phyloP scores from a whole-genome alignment of 2,329 filamentous ascomycete species.

The Gnomoniopsis sp. region DNA sequence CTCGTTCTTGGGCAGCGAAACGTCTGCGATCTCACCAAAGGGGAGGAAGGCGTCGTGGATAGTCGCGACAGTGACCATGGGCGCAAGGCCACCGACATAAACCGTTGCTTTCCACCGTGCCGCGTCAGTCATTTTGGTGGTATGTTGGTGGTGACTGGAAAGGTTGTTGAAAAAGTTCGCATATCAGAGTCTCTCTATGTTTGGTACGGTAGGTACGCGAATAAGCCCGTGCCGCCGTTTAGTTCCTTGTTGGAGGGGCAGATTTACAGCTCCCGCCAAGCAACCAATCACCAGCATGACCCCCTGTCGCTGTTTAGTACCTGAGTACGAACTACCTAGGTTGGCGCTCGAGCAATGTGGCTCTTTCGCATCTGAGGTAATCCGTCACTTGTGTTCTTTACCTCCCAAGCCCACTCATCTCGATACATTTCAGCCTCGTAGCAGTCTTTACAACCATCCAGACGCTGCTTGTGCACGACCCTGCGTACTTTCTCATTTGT shows the following conservation, averaged over 20 bases:
- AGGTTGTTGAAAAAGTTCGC: conserved; percentile 8
- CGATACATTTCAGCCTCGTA: conserved; percentile 1
- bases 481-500: background rate
- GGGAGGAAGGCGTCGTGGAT: conserved; percentile 92
- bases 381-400: background rate
- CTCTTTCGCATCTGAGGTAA: background rate
- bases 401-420: background rate
- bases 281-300: background rate
- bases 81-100: conserved; percentile 85
- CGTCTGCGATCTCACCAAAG: conserved; percentile 91
- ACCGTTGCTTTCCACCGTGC: conserved; percentile 86
- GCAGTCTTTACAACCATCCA: background rate
- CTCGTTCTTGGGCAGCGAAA: conserved; percentile 86
- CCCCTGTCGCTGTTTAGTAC: background rate
- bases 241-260: background rate
- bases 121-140: conserved; percentile 69
- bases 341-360: background rate
- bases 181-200: no score
- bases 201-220: no score
- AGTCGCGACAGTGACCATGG: conserved; percentile 69
- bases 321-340: background rate
- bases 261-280: background rate
- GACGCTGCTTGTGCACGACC: background rate
- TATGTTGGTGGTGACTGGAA: background rate
- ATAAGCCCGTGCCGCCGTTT: background rate